Percentiles rank a stretch among this genome's conserved stretches.
These are phyloP conservation scores for Graphium sp. DNA, from an alignment of 2,329 filamentous ascomycete genomes.

Conservation along the genomic window DNA sequence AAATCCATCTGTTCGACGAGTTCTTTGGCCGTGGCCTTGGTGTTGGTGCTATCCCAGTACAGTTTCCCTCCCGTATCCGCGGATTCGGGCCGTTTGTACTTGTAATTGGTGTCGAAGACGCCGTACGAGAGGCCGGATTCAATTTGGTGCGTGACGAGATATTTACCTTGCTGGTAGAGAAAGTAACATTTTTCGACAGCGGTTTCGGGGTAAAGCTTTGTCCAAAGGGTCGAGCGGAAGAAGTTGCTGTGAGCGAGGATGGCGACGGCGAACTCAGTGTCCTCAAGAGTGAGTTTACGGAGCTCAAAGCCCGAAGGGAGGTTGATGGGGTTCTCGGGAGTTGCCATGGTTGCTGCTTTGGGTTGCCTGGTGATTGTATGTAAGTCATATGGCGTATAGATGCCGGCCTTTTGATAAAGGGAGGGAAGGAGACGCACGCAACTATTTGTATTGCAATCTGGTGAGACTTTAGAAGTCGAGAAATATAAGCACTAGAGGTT, in stretches of 20 bases:
- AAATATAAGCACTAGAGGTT: too few relatives aligned
- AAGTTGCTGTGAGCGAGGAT: slow-evolving; percentile 11
- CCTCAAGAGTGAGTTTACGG: slow-evolving; percentile 9
- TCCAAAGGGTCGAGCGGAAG: slow-evolving; percentile 10
- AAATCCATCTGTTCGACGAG: slow-evolving; percentile 15
- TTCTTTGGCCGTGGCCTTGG: slow-evolving; percentile 4
- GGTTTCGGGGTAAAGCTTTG: slow-evolving; percentile 7
- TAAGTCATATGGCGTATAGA: too few relatives aligned
- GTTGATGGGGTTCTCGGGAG: too few relatives aligned
- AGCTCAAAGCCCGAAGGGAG: slow-evolving; percentile 13
- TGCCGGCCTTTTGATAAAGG: too few relatives aligned
- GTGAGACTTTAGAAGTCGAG: too few relatives aligned
- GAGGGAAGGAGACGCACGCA: too few relatives aligned
- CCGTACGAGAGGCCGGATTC: slow-evolving; percentile 8
- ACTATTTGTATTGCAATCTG: too few relatives aligned
- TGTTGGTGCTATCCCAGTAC: slow-evolving; percentile 10
- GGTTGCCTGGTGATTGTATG: too few relatives aligned
- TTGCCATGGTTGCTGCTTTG: too few relatives aligned
- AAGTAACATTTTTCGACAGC: slow-evolving; percentile 4
- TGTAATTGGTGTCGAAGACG: slow-evolving; percentile 10
- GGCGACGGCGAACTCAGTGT: slow-evolving; percentile 10
- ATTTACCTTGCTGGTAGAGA: background rate
- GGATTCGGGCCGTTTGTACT: slow-evolving; percentile 10
- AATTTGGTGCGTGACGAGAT: slow-evolving; percentile 8
- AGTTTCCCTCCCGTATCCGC: slow-evolving; percentile 9